phyloP scores from a whole-genome alignment of 2,329 filamentous ascomycete species.

The Aspergillus cejpii region DNA sequence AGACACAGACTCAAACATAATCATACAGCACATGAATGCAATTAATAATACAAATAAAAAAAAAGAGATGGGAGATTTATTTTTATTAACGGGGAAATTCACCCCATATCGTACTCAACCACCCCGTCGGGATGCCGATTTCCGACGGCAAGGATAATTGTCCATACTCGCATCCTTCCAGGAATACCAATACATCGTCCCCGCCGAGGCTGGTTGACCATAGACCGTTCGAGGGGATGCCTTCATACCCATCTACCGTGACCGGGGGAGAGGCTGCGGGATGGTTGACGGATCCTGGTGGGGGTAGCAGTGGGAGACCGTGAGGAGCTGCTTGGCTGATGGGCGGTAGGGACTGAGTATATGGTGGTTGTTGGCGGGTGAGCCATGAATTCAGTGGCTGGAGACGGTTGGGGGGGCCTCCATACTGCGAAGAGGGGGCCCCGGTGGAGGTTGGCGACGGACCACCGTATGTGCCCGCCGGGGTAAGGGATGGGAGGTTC shows the following conservation, averaged over 20 bases:
- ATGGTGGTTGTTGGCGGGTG: slow-evolving; percentile 28
- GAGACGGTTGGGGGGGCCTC: slow-evolving; percentile 26
- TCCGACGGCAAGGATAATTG: slow-evolving; percentile 27
- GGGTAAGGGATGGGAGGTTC: slow-evolving; percentile 28
- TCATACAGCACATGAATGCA: slow-evolving; percentile 25
- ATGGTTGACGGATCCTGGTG: slow-evolving; percentile 28
- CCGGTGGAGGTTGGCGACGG: slow-evolving; percentile 13
- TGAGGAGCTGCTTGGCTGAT: slow-evolving; percentile 32
- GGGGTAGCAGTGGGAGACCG: slow-evolving; percentile 32
- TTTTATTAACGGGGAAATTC: slow-evolving; percentile 27
- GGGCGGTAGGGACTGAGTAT: slow-evolving; percentile 36
- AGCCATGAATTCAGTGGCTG: slow-evolving; percentile 39
- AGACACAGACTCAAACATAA: no score
- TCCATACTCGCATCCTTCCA: slow-evolving; percentile 32
- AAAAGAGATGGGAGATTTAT: not conserved
- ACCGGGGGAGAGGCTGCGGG: slow-evolving; percentile 27
- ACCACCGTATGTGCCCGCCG: slow-evolving; percentile 17
- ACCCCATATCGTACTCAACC: slow-evolving; percentile 34
- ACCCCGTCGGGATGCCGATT: slow-evolving; percentile 29
- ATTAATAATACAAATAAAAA: slow-evolving; percentile 19
- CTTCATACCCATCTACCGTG: slow-evolving; percentile 25
- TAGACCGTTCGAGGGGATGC: slow-evolving; percentile 18
- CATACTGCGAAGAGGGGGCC: slow-evolving; percentile 25
- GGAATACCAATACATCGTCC: slow-evolving; percentile 35
- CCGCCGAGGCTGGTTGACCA: slow-evolving; percentile 33